Evolutionary conservation across 2,329 filamentous ascomycete genomes (phyloP).

Genomic region (Decorospora gaudefroyi): DNA sequence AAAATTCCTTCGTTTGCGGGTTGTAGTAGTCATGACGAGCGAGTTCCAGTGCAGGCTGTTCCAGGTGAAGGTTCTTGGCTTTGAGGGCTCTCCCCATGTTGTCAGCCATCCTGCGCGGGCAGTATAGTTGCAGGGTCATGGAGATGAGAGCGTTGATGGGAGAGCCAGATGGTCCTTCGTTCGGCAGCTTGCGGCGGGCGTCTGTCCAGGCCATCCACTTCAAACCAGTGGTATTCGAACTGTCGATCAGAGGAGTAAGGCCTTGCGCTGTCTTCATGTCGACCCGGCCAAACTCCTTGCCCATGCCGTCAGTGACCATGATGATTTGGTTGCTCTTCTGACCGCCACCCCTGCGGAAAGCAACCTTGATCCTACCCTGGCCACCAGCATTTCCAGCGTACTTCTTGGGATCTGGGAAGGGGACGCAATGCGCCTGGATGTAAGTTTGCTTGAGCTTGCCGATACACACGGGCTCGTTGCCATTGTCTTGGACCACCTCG

Average conservation of each 20-base stretch:
- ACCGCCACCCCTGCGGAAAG: constrained; percentile 65
- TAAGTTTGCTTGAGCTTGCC: constrained; percentile 72
- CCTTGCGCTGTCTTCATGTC: constrained; percentile 69
- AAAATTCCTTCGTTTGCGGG: constrained; percentile 60
- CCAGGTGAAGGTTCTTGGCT: constrained; percentile 68
- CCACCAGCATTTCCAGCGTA: constrained; percentile 61
- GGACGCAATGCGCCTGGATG: constrained; percentile 70
- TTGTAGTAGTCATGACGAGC: constrained; percentile 74
- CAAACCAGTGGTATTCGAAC: constrained; percentile 62
- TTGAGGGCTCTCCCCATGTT: constrained; percentile 70
- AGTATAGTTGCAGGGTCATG: constrained; percentile 78
- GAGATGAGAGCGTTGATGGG: constrained; percentile 42
- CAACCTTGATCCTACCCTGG: constrained; percentile 73
- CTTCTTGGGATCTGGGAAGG: constrained; percentile 67
- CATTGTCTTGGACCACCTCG: constrained; percentile 65
- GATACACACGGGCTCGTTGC: constrained; percentile 76
- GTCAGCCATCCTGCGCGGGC: constrained; percentile 67
- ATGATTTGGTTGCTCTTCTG: constrained; percentile 67
- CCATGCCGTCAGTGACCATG: constrained; percentile 72
- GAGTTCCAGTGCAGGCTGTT: constrained; percentile 63
- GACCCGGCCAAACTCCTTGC: constrained; percentile 74
- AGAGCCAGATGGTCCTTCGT: constrained; percentile 55
- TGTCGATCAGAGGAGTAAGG: constrained; percentile 73
- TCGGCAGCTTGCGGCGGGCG: constrained; percentile 63
- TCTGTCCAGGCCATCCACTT: constrained; percentile 73